Evolutionary conservation across 352 stramenopile species (phyloP), one percentile per base, ranked within the genome.

Genomic region (Phytophthora pisi): DNA sequence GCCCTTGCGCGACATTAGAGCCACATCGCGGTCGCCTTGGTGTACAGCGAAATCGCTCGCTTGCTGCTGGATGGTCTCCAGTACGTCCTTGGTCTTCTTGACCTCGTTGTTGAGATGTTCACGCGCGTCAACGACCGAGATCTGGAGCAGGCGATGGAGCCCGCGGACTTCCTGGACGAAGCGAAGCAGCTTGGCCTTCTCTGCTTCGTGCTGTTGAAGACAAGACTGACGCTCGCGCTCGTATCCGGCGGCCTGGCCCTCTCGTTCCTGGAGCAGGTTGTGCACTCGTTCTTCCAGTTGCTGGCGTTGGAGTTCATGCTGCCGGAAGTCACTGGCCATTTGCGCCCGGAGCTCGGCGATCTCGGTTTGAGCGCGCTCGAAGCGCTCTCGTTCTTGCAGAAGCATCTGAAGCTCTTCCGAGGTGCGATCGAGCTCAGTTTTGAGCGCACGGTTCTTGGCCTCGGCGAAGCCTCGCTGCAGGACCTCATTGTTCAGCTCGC

Each of bases 1-100:
- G 38, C 72, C 82, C 55, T 88, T 79, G 53, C 75, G 74, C 9
- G 73, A 69, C 51, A 81, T 75, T n/a, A 88, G 64, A 13, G 66
- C 63, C 61, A 87, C 76, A 5, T 82, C 70, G 5, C 73, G 73
- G 13, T 82, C 69, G 23, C 80, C 84, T 56, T 86, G 74, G 11
- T 76, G 68, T 18, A 88, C 77, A 0, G 74, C 78, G 26, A 87
- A 53, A 57, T 87, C 79, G 28, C 68, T 75, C 4, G 76, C 74
- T 30, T 86, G 75, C 26, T 77, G 73, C 16, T 85, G 75, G 10
- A 84, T 55, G 2, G 18, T 24, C 2, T 61, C 51, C 15, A 90
- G 45, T 16, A 64, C 58, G 2, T 68, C 45, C 20, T 75, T 57
- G 8, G 74, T 83, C 24, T 77, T 77, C 34, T 78, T 76, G 18